Evolutionary conservation across 371 early-diverging fungal species (phyloP).

Genomic region (Blyttiomyces sp.): DNA sequence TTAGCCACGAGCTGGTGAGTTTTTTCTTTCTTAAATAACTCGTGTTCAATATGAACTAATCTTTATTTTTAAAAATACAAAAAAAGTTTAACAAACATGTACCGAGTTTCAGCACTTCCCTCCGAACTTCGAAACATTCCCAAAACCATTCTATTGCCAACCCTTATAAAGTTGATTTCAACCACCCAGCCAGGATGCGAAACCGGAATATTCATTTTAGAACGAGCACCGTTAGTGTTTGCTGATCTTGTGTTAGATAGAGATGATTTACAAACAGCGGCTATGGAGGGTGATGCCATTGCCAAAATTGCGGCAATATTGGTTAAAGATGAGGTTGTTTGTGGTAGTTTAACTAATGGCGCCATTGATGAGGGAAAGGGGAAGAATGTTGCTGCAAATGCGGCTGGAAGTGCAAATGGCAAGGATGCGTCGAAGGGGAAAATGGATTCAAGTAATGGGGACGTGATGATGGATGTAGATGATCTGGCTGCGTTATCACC

Average conservation of each 20-base stretch:
- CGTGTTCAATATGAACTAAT: too few relatives aligned
- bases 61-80: too few relatives aligned
- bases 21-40: too few relatives aligned
- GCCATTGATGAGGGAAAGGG: conserved; percentile 17
- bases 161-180: conserved; percentile 61
- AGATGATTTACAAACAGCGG: conserved; percentile 75
- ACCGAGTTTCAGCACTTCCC: too few relatives aligned
- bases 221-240: conserved; percentile 68
- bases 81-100: too few relatives aligned
- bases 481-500: too few relatives aligned
- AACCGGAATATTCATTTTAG: conserved; percentile 56
- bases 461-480: too few relatives aligned
- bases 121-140: conserved; percentile 58
- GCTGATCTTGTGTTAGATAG: conserved; percentile 72
- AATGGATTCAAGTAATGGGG: too few relatives aligned
- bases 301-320: conserved; percentile 63
- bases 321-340: conserved; percentile 7
- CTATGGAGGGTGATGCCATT: conserved; percentile 76
- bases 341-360: conserved; percentile 34
- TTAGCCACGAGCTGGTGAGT: too few relatives aligned
- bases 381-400: not conserved
- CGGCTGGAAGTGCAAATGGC: not conserved
- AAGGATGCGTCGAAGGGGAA: too few relatives aligned
- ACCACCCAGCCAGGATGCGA: conserved; percentile 3
- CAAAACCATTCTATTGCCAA: conserved; percentile 60